Evolutionary conservation across 768 basidiomycete species (phyloP).

Genomic region (Tephrocybe sp.): DNA sequence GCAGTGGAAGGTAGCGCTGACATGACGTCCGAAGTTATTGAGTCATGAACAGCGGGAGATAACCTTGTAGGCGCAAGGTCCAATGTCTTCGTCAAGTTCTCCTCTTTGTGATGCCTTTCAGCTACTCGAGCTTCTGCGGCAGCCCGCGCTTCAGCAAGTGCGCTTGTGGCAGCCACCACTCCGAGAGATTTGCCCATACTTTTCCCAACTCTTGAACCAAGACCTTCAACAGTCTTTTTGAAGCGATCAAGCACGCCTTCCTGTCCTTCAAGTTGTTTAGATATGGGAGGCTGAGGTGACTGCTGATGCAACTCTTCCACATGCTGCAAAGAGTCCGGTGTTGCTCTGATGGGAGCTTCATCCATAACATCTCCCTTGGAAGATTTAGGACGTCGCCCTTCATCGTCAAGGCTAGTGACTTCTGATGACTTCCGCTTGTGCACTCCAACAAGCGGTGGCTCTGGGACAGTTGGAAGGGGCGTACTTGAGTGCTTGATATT

Average conservation of each 20-base stretch:
- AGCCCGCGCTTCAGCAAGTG: slow-evolving; percentile 65
- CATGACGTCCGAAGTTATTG: too few species aligned
- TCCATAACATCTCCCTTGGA: slow-evolving; percentile 42
- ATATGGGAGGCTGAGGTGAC: not conserved
- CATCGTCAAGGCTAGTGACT: slow-evolving; percentile 27
- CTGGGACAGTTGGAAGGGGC: slow-evolving; percentile 13
- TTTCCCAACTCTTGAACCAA: slow-evolving; percentile 57
- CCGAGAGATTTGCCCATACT: slow-evolving; percentile 63
- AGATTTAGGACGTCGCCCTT: slow-evolving; percentile 46
- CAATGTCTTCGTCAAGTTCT: slow-evolving; percentile 27
- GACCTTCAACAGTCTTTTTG: slow-evolving; percentile 69
- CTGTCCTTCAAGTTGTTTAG: slow-evolving; percentile 17
- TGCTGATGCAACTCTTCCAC: not conserved
- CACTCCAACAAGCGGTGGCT: slow-evolving; percentile 17
- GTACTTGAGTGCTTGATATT: slow-evolving; percentile 32
- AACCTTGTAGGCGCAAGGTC: slow-evolving; percentile 4
- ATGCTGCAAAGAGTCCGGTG: not conserved
- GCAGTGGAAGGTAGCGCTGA: slow-evolving; percentile 10
- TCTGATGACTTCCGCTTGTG: slow-evolving; percentile 56
- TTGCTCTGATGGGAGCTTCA: slow-evolving; percentile 22
- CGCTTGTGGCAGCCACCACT: slow-evolving; percentile 47
- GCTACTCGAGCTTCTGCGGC: slow-evolving; percentile 70
- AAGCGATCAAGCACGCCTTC: slow-evolving; percentile 61
- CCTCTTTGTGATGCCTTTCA: slow-evolving; percentile 54
- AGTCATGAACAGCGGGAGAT: too few species aligned